Evolutionary conservation across 768 basidiomycete species (phyloP), one percentile per base, ranked within the genome.

Genomic region (Asterophora parasitica): DNA sequence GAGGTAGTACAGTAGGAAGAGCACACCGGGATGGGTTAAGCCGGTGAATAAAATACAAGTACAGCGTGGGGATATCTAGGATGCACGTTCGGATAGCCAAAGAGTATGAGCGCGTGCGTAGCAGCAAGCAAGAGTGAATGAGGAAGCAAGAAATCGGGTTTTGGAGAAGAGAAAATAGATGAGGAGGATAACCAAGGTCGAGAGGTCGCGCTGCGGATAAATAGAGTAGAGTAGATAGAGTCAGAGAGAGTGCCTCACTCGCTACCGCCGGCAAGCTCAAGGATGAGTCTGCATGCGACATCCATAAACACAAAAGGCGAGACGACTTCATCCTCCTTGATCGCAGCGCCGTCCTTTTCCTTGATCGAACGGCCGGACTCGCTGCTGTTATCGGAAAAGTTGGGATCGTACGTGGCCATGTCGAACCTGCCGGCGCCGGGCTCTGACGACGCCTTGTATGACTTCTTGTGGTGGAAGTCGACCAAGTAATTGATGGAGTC

Each of bases 271-370:
- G 94, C 95, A 55, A 98, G 75, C 71, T 97, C 93, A 40, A 96
- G 77, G 58, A 98, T 98, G 59, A 98, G 75, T 56, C 85, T 74
- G 64, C 92, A 96, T 4, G 96, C 92, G 26, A 94, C 83, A 65
- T 99, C 95, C 80, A 98, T 87, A 66, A 99, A 99, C 51, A 96
- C 81, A 67, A 92, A 98, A 9, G 96, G 96, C 44, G 82, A 83
- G 19, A 87, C 76, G 15, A 88, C 74, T 46, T 83, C 84, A 58
- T 87, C 84, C 44, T 85, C 76, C 58, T 62, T 65, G 35, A 58
- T 34, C 23, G 54, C 58, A 41, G 57, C 61, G 27, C 66, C 71
- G 23, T 77, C 78, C 59, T 78, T 71, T 48, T 75, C 78, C 51
- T 73, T 81, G 54, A 80, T 59, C 36, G 80, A 82, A 30, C 77